A percentile compares a stretch with the other conserved stretches of the same genome.
phyloP scores from a whole-genome alignment of 192 early-diverging fungal genomes.

The Backusella australiensis region DNA sequence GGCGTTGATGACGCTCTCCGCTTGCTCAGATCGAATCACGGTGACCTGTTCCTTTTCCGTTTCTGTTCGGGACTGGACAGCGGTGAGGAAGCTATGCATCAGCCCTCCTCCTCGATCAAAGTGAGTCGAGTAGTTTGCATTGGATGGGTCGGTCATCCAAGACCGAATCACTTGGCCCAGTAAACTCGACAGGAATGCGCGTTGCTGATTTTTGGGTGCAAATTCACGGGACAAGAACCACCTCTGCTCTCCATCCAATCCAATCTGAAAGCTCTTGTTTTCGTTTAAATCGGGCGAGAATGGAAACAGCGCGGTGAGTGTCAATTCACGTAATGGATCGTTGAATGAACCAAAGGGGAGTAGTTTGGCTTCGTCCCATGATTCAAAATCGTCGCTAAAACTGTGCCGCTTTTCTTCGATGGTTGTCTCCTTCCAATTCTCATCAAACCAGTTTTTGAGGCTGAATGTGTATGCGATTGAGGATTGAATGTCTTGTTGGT shows the following conservation, averaged over 20 bases:
- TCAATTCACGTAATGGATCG: constrained; percentile 48
- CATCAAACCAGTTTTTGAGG: constrained; percentile 54
- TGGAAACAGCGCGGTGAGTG: constrained; percentile 44
- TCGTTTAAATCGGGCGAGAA: constrained; percentile 17
- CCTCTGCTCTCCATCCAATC: background rate
- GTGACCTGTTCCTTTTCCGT: background rate
- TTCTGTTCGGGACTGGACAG: background rate
- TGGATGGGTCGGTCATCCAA: constrained; percentile 43
- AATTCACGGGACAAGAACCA: constrained; percentile 44
- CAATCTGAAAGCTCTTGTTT: background rate
- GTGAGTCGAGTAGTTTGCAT: constrained; percentile 12
- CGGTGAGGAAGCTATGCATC: background rate
- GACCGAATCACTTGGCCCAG: constrained; percentile 45
- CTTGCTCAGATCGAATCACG: constrained; percentile 36
- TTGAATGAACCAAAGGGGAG: constrained; percentile 54
- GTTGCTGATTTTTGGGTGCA: constrained; percentile 36
- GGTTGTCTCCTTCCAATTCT: constrained; percentile 47
- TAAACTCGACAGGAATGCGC: constrained; percentile 39
- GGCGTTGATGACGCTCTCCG: constrained; percentile 42
- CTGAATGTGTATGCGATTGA: constrained; percentile 48
- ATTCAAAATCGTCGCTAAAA: constrained; percentile 19
- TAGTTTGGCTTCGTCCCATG: constrained; percentile 9
- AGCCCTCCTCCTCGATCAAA: background rate
- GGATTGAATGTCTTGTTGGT: background rate
- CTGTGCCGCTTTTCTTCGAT: background rate